Evolutionary conservation across 83 land plant genomes (phyloP).

Genomic region (Thuja plicata): DNA sequence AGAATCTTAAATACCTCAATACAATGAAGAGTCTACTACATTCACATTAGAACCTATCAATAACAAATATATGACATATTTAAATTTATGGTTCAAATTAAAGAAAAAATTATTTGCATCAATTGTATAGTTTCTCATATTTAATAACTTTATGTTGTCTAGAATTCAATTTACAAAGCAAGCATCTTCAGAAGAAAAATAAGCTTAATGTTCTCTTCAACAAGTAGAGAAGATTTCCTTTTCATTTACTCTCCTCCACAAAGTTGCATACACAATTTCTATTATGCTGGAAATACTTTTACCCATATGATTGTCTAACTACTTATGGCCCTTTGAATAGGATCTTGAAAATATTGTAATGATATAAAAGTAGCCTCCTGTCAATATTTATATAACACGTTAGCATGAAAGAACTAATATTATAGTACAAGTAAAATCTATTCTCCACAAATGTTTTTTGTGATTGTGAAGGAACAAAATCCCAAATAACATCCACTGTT

Average conservation of each 20-base stretch:
- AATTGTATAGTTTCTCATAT: background rate
- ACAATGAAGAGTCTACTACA: background rate
- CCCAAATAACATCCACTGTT: background rate
- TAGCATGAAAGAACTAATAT: background rate
- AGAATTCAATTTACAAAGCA: background rate
- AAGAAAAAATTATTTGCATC: background rate
- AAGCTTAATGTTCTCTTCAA: background rate
- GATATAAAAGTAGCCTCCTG: constrained; percentile 92
- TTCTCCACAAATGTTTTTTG: background rate
- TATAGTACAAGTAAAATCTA: background rate
- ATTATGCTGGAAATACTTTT: background rate
- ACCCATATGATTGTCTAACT: background rate
- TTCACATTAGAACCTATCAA: background rate
- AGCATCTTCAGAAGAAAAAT: background rate
- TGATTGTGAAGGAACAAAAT: background rate
- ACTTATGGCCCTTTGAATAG: constrained; percentile 44
- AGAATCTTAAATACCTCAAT: too few relatives aligned
- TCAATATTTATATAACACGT: background rate
- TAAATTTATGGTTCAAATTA: background rate
- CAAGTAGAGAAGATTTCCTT: background rate
- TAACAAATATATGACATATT: background rate
- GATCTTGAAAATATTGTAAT: constrained; percentile 87
- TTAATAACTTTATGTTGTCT: background rate
- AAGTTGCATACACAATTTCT: constrained; percentile 4
- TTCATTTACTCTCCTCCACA: background rate